Evolutionary conservation across 2,329 filamentous ascomycete genomes (phyloP).

Genomic region (Cordyceps tenuipes): DNA sequence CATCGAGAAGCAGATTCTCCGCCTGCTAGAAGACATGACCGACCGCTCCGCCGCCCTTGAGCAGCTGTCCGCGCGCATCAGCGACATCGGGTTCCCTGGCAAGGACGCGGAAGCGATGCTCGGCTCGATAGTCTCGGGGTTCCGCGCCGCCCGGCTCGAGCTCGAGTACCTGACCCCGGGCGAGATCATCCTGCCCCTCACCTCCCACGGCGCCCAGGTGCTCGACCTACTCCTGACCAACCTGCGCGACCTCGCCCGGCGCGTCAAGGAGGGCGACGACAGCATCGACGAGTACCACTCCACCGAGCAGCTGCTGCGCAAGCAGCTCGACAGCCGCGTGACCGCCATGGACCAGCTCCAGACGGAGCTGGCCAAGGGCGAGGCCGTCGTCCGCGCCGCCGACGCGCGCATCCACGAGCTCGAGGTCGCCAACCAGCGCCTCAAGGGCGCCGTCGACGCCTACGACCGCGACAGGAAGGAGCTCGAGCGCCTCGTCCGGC

Average conservation of each 20-base stretch:
- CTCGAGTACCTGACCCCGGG: constrained; percentile 55
- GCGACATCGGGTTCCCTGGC: constrained; percentile 42
- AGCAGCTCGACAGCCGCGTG: constrained; percentile 47
- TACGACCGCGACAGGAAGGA: constrained; percentile 47
- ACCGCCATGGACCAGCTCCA: constrained; percentile 41
- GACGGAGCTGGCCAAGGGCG: constrained; percentile 30
- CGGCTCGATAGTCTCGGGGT: constrained; percentile 36
- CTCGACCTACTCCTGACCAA: constrained; percentile 45
- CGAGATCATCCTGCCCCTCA: constrained; percentile 45
- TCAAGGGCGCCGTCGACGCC: constrained; percentile 42
- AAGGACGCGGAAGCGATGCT: constrained; percentile 41
- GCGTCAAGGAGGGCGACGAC: constrained; percentile 40
- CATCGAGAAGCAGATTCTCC: constrained; percentile 35
- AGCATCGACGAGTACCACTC: constrained; percentile 52
- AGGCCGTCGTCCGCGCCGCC: constrained; percentile 27
- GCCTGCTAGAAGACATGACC: constrained; percentile 36
- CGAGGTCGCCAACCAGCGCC: constrained; percentile 39
- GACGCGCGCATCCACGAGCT: constrained; percentile 37
- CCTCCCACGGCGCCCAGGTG: constrained; percentile 44
- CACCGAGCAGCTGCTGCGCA: constrained; percentile 45
- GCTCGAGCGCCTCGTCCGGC: constrained; percentile 42
- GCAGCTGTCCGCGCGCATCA: constrained; percentile 37
- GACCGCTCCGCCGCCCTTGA: constrained; percentile 41
- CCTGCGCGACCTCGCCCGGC: constrained; percentile 40
- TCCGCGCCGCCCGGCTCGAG: constrained; percentile 50